Base-by-base conservation (phyloP, 169 alveolate species). In the Plasmodium inui region DNA sequence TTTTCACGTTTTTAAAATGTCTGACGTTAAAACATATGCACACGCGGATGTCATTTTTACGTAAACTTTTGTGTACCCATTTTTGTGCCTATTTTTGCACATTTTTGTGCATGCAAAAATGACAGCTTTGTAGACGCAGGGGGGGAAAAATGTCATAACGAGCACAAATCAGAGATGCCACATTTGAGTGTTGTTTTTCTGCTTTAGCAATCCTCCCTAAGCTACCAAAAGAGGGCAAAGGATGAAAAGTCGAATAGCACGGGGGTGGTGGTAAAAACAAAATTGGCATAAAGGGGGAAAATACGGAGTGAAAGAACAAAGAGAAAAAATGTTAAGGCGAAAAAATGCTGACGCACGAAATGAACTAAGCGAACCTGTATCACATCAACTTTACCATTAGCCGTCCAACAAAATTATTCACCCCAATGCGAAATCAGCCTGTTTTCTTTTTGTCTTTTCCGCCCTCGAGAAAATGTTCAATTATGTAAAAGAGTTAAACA, bases 1-100 rank as follows among this genome's bases (percentile, higher is more conserved):
- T 82, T n/a, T 57, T 67, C 37, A 28, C 76, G n/a, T 67, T 67
- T 67, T 67, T 67, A 67, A 67, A 67, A 28, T 67, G 37, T 67
- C 32, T 67, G 76, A 67, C n/a, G n/a, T 67, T 50, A 50, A 50
- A 50, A 50, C 22, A 50, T 50, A 50, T 50, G 61, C 61, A 50
- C 61, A 12, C 61, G 17, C 6, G 0, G 7, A 50, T 50, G 61
- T 22, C 22, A 50, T 50, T 50, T 50, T 50, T 50, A 50, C 22
- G 61, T 50, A 14, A 19, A 50, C 8, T 50, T 50, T 50, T 50
- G 61, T 50, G 1, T 50, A 14, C 61, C 61, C 61, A 50, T 50
- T 50, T 50, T 50, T 37, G 44, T 37, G 44, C 44, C 44, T 37
- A 7, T 37, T 37, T 37, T 37, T 37, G 44, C 44, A 37, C 44